Evolutionary conservation across 352 stramenopile species (phyloP).

Genomic region (Globisporangium cylindrosporum): DNA sequence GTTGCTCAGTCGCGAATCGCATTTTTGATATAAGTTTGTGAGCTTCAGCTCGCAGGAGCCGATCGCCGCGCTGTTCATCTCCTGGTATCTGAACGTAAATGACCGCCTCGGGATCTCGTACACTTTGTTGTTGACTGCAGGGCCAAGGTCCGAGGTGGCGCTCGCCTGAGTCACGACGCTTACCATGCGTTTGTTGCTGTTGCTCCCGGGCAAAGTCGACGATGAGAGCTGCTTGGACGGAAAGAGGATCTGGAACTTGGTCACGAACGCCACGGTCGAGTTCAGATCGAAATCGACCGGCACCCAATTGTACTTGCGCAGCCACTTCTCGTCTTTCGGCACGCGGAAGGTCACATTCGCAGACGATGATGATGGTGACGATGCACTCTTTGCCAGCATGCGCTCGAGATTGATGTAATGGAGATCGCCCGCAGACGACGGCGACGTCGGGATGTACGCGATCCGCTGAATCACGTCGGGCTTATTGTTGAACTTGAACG

Average conservation of each 20-base stretch:
- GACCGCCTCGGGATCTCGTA: conserved; percentile 6
- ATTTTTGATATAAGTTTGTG: not conserved
- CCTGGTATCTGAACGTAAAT: not conserved
- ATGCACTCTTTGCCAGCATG: not conserved
- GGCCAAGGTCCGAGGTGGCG: not conserved
- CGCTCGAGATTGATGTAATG: not conserved
- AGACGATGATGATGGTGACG: not conserved
- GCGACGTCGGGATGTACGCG: conserved; percentile 3
- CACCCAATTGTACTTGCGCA: conserved; percentile 5
- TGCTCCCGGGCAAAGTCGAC: not conserved
- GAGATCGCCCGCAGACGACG: conserved; percentile 1
- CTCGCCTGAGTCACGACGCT: not conserved
- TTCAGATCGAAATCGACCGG: not conserved
- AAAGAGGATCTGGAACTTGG: conserved; percentile 1
- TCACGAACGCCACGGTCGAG: conserved; percentile 1
- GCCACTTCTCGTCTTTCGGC: not conserved
- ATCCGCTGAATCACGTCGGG: conserved; percentile 3
- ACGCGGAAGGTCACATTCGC: not conserved
- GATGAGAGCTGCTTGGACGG: not conserved
- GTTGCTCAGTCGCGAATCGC: conserved; percentile 1
- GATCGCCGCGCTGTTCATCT: not conserved
- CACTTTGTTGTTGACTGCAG: conserved; percentile 3
- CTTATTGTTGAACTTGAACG: conserved; percentile 8
- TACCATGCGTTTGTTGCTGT: not conserved
- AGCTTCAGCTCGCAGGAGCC: not conserved